These are phyloP conservation scores for Bullera alba DNA, from an alignment of 768 basidiomycete genomes.

Conservation along the genomic window DNA sequence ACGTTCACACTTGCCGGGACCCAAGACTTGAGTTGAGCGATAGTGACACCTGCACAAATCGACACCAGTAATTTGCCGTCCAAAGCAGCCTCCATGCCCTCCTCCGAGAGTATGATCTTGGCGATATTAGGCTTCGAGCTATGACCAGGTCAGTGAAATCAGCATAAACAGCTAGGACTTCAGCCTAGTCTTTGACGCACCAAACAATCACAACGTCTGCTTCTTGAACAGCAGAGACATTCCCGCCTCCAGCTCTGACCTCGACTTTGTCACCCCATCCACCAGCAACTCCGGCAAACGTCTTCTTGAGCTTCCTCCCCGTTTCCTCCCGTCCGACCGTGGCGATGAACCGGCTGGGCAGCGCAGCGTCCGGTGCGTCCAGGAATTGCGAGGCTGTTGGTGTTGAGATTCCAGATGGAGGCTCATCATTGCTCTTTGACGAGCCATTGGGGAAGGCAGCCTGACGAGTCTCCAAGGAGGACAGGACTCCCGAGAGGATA, in stretches of 20 bases:
- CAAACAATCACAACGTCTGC: conserved; percentile 84
- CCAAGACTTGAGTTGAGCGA: conserved; percentile 68
- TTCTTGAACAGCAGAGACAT: conserved; percentile 63
- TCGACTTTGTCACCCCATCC: conserved; percentile 62
- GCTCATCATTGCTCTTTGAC: conserved; percentile 10
- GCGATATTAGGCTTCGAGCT: conserved; percentile 95
- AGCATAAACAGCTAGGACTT: not conserved
- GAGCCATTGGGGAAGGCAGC: conserved; percentile 24
- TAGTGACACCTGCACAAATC: conserved; percentile 93
- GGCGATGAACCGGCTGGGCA: conserved; percentile 74
- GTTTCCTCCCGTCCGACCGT: conserved; percentile 76
- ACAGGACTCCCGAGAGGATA: conserved; percentile 82
- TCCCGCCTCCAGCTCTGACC: conserved; percentile 58
- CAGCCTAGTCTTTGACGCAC: conserved; percentile 49
- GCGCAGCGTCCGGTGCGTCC: conserved; percentile 55
- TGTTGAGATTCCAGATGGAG: conserved; percentile 59
- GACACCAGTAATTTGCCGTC: conserved; percentile 88
- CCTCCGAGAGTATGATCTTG: conserved; percentile 60
- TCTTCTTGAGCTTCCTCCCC: conserved; percentile 58
- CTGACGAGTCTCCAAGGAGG: conserved; percentile 61
- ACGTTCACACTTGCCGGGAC: conserved; percentile 71
- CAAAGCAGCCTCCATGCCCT: conserved; percentile 74
- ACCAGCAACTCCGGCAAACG: conserved; percentile 59
- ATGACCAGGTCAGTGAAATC: no score
- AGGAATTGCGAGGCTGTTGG: conserved; percentile 50